Percentiles rank a stretch among this genome's conserved stretches.
Conservation (phyloP, 257 asterid genomes). For the Buddleja alternifolia region DNA sequence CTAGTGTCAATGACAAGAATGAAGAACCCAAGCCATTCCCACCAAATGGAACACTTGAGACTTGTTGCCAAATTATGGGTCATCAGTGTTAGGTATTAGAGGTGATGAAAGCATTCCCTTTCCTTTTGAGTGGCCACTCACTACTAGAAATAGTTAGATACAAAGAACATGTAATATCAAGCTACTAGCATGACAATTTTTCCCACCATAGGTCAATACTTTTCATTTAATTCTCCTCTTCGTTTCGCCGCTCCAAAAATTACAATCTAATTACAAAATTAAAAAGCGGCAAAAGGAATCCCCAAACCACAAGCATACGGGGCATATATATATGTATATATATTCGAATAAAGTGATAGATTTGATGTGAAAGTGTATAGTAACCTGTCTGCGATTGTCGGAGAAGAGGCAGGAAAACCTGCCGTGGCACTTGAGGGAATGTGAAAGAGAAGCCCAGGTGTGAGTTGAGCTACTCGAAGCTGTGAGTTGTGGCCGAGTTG, state of each 20-base stretch:
- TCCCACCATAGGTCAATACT: neutral
- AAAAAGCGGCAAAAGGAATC: neutral
- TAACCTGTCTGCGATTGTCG: conserved; percentile 70
- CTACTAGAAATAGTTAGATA: neutral
- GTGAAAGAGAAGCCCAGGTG: conserved; percentile 47
- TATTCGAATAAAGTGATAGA: neutral
- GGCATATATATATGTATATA: too few relatives aligned
- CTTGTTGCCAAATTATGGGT: conserved; percentile 2
- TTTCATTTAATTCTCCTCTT: neutral
- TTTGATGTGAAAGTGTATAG: neutral
- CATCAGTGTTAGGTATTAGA: neutral
- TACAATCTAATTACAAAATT: neutral
- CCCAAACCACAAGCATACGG: neutral
- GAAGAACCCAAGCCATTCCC: conserved; percentile 8
- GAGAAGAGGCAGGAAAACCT: conserved; percentile 76
- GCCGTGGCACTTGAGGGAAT: conserved; percentile 50
- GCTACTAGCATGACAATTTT: neutral
- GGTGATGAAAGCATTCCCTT: neutral
- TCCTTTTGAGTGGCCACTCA: neutral
- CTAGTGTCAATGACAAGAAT: conserved; percentile 22
- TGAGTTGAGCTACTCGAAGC: conserved; percentile 31
- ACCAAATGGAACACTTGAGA: conserved; percentile 4
- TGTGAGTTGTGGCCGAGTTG: conserved; percentile 26
- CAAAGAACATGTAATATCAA: neutral
- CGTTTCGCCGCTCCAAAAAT: neutral